Conservation (phyloP, 176 grass and related monocot species). For the Phragmites australis region DNA sequence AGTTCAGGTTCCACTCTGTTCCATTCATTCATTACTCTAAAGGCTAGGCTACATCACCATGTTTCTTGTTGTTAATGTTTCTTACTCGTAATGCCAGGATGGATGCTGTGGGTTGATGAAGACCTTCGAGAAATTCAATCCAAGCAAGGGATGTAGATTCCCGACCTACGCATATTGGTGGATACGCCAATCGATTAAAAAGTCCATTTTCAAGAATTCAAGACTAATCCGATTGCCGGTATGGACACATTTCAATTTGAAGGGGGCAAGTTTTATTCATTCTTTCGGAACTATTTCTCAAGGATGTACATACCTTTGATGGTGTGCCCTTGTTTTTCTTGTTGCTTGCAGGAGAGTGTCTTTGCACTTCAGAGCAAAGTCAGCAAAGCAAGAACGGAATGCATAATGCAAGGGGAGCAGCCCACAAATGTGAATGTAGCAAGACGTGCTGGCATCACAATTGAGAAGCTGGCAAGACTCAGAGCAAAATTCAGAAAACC, state of each 20-base stretch:
- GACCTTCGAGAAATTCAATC: conserved; percentile 91
- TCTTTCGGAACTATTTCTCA: not conserved
- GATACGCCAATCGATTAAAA: conserved; percentile 84
- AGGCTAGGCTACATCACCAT: not conserved
- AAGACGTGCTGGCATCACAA: conserved; percentile 62
- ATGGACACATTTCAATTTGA: conserved; percentile 3
- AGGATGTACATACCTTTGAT: not conserved
- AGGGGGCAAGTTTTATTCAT: not conserved
- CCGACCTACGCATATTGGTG: conserved; percentile 88
- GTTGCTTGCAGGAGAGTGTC: conserved; percentile 59
- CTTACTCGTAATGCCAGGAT: conserved; percentile 48
- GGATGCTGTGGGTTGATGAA: conserved; percentile 83
- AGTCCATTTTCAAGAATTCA: conserved; percentile 78
- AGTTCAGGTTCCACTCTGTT: conserved; percentile 53
- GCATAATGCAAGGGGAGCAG: conserved; percentile 65
- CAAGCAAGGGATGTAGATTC: conserved; percentile 75
- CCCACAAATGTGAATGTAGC: conserved; percentile 69
- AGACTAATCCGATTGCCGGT: conserved; percentile 83
- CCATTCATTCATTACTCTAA: not conserved
- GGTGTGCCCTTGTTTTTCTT: not conserved
- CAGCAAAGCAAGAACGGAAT: conserved; percentile 59
- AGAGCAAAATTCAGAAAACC: conserved; percentile 60
- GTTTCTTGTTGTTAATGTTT: conserved; percentile 12
- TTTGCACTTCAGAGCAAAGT: conserved; percentile 70
- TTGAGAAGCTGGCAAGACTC: conserved; percentile 65